Evolutionary conservation across 2,329 filamentous ascomycete species (phyloP).

Genomic region (Hymenoscyphus salicellus): DNA sequence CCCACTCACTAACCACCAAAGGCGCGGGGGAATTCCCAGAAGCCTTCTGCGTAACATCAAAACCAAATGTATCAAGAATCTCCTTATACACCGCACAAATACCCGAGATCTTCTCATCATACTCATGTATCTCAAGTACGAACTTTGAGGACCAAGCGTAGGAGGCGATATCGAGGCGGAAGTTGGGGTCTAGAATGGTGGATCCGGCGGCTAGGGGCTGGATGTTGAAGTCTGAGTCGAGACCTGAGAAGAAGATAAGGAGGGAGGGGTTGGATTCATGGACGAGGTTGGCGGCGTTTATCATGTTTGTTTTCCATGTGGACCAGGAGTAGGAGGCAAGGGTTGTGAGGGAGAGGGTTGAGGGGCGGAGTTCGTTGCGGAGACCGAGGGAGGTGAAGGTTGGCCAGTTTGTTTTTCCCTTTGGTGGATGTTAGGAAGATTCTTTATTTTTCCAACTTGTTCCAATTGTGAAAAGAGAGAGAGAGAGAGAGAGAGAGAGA

Average conservation of each 20-base stretch:
- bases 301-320: constrained; percentile 45
- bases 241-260: constrained; percentile 48
- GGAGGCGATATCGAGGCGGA: constrained; percentile 37
- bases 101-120: constrained; percentile 33
- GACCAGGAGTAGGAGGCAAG: constrained; percentile 42
- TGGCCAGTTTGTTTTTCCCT: constrained; percentile 25
- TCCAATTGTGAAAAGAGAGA: too few relatives aligned
- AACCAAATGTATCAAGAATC: constrained; percentile 40
- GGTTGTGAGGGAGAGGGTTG: constrained; percentile 19
- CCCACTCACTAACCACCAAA: constrained; percentile 44
- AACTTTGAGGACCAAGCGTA: constrained; percentile 45
- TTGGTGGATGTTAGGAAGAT: too few relatives aligned
- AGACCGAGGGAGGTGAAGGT: constrained; percentile 30
- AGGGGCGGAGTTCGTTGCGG: constrained; percentile 42
- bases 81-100: constrained; percentile 33
- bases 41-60: constrained; percentile 40
- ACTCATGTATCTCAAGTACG: constrained; percentile 49
- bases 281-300: constrained; percentile 41
- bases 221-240: constrained; percentile 43
- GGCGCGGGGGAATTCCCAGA: constrained; percentile 39
- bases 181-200: constrained; percentile 17
- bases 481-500: too few relatives aligned
- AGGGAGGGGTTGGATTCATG: constrained; percentile 43
- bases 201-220: constrained; percentile 19
- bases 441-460: too few relatives aligned